phyloP scores from a whole-genome alignment of 352 stramenopile genomes.

The Aphanomyces astaci region DNA sequence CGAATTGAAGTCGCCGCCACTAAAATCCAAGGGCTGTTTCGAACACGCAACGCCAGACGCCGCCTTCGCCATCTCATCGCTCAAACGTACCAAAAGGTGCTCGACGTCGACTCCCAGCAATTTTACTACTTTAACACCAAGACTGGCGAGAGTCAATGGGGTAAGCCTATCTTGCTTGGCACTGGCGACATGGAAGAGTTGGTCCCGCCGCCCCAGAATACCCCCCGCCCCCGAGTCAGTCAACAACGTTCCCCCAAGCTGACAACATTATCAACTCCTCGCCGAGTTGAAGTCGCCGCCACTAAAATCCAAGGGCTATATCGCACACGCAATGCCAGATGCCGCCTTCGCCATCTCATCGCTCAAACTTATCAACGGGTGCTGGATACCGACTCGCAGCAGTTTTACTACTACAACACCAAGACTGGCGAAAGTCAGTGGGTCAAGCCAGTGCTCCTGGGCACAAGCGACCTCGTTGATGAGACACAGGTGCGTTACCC shows the following conservation, averaged over 20 bases:
- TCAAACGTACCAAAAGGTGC: constrained; percentile 38
- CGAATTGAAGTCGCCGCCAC: constrained; percentile 21
- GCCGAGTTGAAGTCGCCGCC: constrained; percentile 21
- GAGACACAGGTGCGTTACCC: background rate
- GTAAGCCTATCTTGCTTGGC: constrained; percentile 23
- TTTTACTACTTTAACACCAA: constrained; percentile 56
- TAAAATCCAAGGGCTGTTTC: constrained; percentile 37
- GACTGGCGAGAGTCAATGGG: constrained; percentile 48
- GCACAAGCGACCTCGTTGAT: background rate
- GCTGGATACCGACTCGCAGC: constrained; percentile 33
- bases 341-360: constrained; percentile 36
- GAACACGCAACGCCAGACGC: constrained; percentile 29
- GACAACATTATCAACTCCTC: background rate
- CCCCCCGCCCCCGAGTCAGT: no score
- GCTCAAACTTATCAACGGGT: constrained; percentile 36
- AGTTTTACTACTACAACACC: constrained; percentile 52
- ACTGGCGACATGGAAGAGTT: no score
- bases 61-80: constrained; percentile 35
- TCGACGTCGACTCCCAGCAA: constrained; percentile 32
- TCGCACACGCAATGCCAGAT: constrained; percentile 29
- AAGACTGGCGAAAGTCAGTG: constrained; percentile 47
- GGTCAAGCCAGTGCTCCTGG: constrained; percentile 27
- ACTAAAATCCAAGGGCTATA: constrained; percentile 35
- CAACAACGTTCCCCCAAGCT: no score
- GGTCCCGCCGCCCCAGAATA: no score